Base-by-base conservation (phyloP, 2,329 filamentous ascomycete species). In the Cercospora sesami region DNA sequence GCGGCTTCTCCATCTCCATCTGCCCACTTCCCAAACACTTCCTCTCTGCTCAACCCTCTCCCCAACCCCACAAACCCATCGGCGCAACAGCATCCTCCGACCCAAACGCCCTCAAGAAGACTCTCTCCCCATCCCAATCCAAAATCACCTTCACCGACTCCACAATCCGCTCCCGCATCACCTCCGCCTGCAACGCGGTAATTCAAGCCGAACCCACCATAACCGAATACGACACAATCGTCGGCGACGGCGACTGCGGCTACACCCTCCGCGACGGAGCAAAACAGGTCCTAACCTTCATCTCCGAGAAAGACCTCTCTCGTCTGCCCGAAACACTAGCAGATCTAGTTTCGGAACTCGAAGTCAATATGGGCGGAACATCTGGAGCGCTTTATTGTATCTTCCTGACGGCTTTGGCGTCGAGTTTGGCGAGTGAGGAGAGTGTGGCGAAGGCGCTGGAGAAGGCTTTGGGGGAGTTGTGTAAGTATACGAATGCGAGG, bases 231-330 rank as follows among this genome's bases (percentile, higher is more conserved):
- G 78, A 79, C 71, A 76, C 75, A 1, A 78, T 78, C 58, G 78
- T 78, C 53, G 78, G 78, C 62, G 78, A 79, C 59, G 78, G 77
- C 36, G 78, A 79, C 59, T 79, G 78, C 64, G 78, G 78, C 60
- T 77, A 77, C 71, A 79, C 77, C 0, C 73, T 79, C 5, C 75
- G 78, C 14, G 75, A 77, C 63, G 77, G 78, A 33, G 77, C 78
- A 5, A 75, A 78, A 64, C 72, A 77, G 60, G 76, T 79, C 14
- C 73, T 79, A 4, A 68, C 71, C 21, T 79, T 78, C 73, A 75
- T 79, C 62, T 51, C 68, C 1, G 68, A 69, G 70, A 73, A 72
- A 53, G 75, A 79, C 63, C 74, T 79, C 10, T 58, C 67, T 0
- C 66, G 65, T 2, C 68, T 79, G 1, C 76, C 77, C 0, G 63